These are phyloP conservation scores for Sambucus nigra DNA, from an alignment of 129 eudicot species.

Conservation along the genomic window DNA sequence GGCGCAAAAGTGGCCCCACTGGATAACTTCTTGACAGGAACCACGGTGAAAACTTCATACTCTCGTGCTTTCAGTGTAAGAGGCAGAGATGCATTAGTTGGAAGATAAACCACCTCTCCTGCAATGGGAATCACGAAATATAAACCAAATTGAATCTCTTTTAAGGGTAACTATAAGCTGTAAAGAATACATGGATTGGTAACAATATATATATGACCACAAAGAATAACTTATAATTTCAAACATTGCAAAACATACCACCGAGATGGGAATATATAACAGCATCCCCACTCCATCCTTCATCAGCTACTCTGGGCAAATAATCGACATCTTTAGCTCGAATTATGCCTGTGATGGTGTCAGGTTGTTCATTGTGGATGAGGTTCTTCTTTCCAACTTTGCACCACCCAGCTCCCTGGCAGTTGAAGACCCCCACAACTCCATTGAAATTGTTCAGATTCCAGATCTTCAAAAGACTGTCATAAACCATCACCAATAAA, in stretches of 20 bases:
- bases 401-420: constrained; percentile 98
- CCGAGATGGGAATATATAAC: constrained; percentile 49
- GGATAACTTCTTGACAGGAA: constrained; percentile 50
- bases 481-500: constrained; percentile 3
- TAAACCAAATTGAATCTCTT: neutral
- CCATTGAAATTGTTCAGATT: constrained; percentile 69
- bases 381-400: constrained; percentile 57
- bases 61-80: constrained; percentile 54
- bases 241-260: constrained; percentile 27
- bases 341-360: constrained; percentile 45
- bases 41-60: constrained; percentile 71
- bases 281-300: constrained; percentile 67
- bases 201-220: neutral
- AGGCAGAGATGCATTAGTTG: constrained; percentile 55
- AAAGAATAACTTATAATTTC: neutral
- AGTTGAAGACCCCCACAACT: constrained; percentile 81
- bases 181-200: neutral
- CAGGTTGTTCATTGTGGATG: constrained; percentile 60
- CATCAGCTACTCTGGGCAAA: constrained; percentile 42
- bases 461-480: constrained; percentile 84
- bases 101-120: constrained; percentile 70
- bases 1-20: constrained; percentile 58
- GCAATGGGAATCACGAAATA: constrained; percentile 8
- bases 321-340: constrained; percentile 65
- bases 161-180: neutral